Percentiles rank a stretch among this genome's conserved stretches.
Conservation (phyloP, 1,284 basidiomycete genomes). For the Puccinia brachypodii region DNA sequence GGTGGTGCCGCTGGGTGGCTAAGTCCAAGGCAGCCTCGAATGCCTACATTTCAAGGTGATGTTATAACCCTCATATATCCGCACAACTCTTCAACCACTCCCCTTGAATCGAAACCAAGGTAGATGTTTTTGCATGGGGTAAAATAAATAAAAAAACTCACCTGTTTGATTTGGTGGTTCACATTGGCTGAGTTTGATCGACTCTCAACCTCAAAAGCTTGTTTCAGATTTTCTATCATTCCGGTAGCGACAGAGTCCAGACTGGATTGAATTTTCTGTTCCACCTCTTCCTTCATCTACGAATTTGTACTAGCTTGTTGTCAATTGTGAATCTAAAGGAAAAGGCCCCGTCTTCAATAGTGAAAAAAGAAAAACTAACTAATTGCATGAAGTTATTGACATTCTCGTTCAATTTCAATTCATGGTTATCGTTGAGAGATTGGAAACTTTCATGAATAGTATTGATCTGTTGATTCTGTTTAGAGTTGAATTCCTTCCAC, state of each 20-base stretch:
- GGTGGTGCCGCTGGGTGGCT: constrained; percentile 8
- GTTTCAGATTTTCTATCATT: constrained; percentile 12
- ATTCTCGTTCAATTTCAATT: neutral
- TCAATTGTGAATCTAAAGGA: neutral
- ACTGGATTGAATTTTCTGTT: constrained; percentile 23
- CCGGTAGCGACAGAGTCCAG: constrained; percentile 10
- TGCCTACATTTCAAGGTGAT: neutral
- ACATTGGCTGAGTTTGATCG: constrained; percentile 8
- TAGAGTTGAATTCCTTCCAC: constrained; percentile 6
- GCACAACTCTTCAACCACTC: neutral
- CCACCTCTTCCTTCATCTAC: neutral
- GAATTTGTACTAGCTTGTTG: neutral
- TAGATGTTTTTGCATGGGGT: too few relatives aligned
- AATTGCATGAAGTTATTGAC: neutral
- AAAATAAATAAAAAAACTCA: too few relatives aligned
- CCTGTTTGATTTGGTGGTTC: constrained; percentile 17
- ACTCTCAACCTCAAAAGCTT: constrained; percentile 8
- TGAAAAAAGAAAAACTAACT: neutral
- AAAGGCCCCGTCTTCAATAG: neutral
- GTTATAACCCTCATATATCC: neutral
- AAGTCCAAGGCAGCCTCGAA: constrained; percentile 13
- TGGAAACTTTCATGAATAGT: neutral
- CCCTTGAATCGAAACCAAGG: too few relatives aligned
- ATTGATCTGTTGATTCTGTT: constrained; percentile 12
- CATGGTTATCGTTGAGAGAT: constrained; percentile 5